Conservation (phyloP, 805 yeast species). For the Cyberlindnera maclurae region DNA sequence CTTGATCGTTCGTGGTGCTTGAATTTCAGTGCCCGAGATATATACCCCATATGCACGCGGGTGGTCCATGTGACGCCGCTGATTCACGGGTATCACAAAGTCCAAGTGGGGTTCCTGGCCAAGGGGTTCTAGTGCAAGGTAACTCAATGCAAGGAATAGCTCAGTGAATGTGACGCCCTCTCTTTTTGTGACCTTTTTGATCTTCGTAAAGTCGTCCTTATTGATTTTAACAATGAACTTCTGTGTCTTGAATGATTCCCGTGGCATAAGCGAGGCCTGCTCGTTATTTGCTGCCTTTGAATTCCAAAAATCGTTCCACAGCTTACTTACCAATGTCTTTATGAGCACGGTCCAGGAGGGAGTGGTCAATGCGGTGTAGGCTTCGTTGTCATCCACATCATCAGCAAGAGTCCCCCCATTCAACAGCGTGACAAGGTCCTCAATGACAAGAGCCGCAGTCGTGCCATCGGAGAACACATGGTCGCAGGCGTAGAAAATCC, state of each 20-base stretch:
- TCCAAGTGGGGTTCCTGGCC: neutral
- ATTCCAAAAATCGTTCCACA: neutral
- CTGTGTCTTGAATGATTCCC: neutral
- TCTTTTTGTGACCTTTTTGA: conserved; percentile 3
- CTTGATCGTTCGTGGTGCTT: neutral
- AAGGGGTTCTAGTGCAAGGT: neutral
- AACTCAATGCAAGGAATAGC: neutral
- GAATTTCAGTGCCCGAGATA: conserved; percentile 1
- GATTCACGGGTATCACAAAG: conserved; percentile 7
- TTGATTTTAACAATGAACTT: conserved; percentile 2
- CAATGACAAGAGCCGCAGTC: conserved; percentile 6
- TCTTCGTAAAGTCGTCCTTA: neutral
- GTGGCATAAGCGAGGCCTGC: neutral
- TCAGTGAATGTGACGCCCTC: conserved; percentile 8
- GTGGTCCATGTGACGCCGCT: conserved; percentile 2
- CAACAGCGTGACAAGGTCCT: conserved; percentile 4
- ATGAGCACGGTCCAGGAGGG: conserved; percentile 2
- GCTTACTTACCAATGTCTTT: neutral
- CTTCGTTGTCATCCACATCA: conserved; percentile 1
- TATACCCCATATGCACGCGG: conserved; percentile 6
- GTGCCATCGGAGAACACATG: conserved; percentile 10
- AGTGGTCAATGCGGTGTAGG: neutral
- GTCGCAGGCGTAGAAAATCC: conserved; percentile 8
- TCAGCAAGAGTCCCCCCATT: conserved; percentile 1
- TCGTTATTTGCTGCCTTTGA: neutral